A percentile compares a stretch with the other conserved stretches of the same genome.
These are phyloP conservation scores for Amanita molliuscula DNA, from an alignment of 768 basidiomycete genomes.

Conservation along the genomic window DNA sequence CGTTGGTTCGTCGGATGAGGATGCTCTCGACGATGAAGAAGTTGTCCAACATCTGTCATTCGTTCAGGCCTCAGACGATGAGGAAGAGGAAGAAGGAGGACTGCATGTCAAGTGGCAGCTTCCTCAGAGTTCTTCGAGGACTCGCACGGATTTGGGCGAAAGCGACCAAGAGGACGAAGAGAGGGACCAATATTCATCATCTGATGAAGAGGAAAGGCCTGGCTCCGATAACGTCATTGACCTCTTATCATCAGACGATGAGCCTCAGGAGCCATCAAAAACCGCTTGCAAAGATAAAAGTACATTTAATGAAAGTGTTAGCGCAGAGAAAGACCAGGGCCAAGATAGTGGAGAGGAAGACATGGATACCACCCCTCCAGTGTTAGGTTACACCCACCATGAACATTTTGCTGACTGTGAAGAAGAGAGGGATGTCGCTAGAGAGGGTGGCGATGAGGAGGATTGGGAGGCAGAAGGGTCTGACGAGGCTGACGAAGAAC, in stretches of 20 bases:
- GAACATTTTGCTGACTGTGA: constrained; percentile 9
- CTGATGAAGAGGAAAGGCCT: constrained; percentile 21
- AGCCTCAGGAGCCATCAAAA: constrained; percentile 15
- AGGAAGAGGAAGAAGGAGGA: neutral
- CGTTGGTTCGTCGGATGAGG: neutral
- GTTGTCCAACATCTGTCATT: constrained; percentile 4
- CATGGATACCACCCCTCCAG: neutral
- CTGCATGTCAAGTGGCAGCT: neutral
- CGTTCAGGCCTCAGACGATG: constrained; percentile 4
- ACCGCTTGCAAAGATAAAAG: neutral
- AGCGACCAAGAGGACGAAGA: neutral
- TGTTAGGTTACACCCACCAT: neutral
- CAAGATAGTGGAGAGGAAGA: neutral
- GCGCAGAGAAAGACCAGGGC: neutral
- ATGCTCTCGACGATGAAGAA: constrained; percentile 6
- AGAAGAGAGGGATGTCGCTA: constrained; percentile 13
- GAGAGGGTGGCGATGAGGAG: constrained; percentile 12
- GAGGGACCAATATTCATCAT: constrained; percentile 10
- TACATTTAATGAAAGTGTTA: neutral
- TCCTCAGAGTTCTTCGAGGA: constrained; percentile 1
- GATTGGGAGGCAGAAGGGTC: constrained; percentile 11
- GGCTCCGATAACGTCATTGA: constrained; percentile 14
- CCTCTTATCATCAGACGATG: constrained; percentile 10
- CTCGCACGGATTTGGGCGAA: neutral
- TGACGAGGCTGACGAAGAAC: constrained; percentile 7